Conservation (phyloP, 257 asterid genomes). For the Rubia yunnanensis region DNA sequence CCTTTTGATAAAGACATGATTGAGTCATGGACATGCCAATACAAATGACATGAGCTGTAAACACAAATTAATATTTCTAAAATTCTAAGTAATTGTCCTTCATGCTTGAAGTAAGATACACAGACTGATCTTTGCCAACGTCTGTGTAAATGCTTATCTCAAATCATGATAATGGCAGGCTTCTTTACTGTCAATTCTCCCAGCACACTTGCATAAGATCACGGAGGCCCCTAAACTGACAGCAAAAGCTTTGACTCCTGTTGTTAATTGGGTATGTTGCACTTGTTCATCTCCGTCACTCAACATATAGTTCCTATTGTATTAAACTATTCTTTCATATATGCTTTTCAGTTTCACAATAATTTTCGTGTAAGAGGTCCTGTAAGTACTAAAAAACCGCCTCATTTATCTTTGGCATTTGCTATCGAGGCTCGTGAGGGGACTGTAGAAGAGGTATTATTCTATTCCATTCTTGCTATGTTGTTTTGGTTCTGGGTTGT, state of each 20-base stretch:
- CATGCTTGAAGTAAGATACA: neutral
- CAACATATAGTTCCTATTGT: neutral
- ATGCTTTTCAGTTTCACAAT: conserved; percentile 52
- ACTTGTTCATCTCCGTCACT: neutral
- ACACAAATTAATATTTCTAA: neutral
- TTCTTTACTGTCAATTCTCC: conserved; percentile 80
- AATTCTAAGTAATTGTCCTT: neutral
- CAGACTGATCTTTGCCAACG: neutral
- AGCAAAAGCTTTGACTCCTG: conserved; percentile 46
- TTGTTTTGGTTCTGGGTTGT: neutral
- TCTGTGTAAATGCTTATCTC: neutral
- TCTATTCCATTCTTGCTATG: conserved; percentile 4
- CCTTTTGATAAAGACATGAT: neutral
- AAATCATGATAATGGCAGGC: conserved; percentile 55
- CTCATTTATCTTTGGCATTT: conserved; percentile 56
- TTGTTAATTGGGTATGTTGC: conserved; percentile 72
- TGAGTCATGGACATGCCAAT: neutral
- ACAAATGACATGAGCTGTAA: too few relatives aligned
- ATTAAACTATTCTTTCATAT: conserved; percentile 12
- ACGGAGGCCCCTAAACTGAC: conserved; percentile 55
- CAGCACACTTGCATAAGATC: conserved; percentile 57
- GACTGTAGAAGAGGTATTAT: conserved; percentile 70
- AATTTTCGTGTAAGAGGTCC: conserved; percentile 53
- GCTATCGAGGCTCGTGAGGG: conserved; percentile 79
- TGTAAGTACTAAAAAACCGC: conserved; percentile 42